Conservation (phyloP, 2,329 filamentous ascomycete species). For the Uncinocarpus reesii region DNA sequence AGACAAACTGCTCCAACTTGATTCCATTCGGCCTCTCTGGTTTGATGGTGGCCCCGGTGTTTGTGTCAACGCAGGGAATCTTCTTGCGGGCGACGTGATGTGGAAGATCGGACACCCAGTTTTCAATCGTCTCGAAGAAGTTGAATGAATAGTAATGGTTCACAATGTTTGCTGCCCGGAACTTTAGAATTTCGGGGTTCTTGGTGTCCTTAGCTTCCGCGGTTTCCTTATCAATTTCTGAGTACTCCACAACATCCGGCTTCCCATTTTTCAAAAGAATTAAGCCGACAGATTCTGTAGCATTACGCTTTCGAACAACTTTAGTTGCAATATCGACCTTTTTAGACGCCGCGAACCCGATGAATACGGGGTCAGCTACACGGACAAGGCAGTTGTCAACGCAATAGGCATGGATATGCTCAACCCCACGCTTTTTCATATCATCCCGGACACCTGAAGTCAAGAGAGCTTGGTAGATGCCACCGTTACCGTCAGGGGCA, state of each 20-base stretch:
- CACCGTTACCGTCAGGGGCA: constrained; percentile 93
- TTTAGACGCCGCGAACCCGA: constrained; percentile 81
- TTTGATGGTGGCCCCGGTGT: constrained; percentile 71
- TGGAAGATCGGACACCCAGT: constrained; percentile 74
- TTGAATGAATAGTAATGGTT: constrained; percentile 98
- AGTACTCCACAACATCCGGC: constrained; percentile 97
- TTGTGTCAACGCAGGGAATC: constrained; percentile 74
- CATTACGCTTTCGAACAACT: constrained; percentile 96
- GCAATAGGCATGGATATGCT: constrained; percentile 96
- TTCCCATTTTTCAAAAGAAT: constrained; percentile 92
- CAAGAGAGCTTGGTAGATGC: constrained; percentile 85
- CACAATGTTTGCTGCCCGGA: constrained; percentile 97
- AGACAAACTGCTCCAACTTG: constrained; percentile 98
- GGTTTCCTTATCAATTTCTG: constrained; percentile 83
- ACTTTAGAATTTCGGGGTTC: constrained; percentile 74
- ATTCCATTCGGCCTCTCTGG: constrained; percentile 93
- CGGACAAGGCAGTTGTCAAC: constrained; percentile 99
- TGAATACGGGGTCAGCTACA: constrained; percentile 92
- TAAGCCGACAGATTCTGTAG: constrained; percentile 88
- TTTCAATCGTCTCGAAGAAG: constrained; percentile 82
- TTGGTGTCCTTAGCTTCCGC: constrained; percentile 78
- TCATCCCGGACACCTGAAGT: constrained; percentile 70
- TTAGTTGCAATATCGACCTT: constrained; percentile 95
- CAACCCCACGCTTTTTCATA: constrained; percentile 76
- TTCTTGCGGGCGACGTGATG: constrained; percentile 98